phyloP scores from a whole-genome alignment of 305 asterid genomes.

The Solanum hybrid region DNA sequence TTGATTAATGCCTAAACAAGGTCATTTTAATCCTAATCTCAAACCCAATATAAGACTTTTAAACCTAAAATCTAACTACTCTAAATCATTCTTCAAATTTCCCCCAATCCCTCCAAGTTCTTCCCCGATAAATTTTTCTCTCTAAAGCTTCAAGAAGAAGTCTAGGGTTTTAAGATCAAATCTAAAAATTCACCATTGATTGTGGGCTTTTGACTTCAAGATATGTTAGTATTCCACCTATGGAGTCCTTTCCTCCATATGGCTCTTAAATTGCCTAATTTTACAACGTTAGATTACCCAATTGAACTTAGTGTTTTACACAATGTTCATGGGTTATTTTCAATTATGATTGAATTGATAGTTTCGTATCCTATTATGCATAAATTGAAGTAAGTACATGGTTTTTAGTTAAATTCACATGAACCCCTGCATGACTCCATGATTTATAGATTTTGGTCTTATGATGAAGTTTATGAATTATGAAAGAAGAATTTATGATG shows the following conservation, averaged over 20 bases:
- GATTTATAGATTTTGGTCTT: not conserved
- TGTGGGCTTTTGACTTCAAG: not conserved
- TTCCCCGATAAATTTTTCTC: not conserved
- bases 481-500: too few relatives aligned
- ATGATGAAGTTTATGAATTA: too few relatives aligned
- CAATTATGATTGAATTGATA: not conserved
- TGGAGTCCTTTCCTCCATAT: not conserved
- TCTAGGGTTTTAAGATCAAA: not conserved
- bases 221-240: not conserved
- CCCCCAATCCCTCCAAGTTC: not conserved
- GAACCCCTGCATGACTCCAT: not conserved
- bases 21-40: not conserved
- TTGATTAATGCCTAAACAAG: not conserved
- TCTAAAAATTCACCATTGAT: not conserved
- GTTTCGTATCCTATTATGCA: not conserved
- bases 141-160: not conserved
- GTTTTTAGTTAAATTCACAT: not conserved
- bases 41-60: not conserved
- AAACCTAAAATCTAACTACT: not conserved
- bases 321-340: not conserved
- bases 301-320: not conserved
- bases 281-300: not conserved
- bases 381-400: not conserved
- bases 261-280: not conserved
- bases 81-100: not conserved